phyloP scores from a whole-genome alignment of 495 filamentous ascomycete species.

The Jackrogersella multiformis region DNA sequence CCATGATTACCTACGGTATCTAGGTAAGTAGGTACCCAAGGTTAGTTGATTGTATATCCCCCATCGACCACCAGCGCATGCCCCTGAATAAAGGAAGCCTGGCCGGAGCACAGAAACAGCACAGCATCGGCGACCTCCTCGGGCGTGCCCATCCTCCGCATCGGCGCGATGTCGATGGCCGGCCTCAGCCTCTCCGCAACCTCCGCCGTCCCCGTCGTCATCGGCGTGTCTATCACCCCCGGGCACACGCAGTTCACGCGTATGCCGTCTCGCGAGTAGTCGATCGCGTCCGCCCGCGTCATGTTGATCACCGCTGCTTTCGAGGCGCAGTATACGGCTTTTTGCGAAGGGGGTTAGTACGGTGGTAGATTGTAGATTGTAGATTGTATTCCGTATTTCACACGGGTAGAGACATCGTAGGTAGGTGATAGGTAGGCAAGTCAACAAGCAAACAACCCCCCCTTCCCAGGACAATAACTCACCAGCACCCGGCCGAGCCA shows the following conservation, averaged over 20 bases:
- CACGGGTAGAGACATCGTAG: not conserved
- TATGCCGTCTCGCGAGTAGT: conserved; percentile 59
- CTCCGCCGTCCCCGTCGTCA: conserved; percentile 53
- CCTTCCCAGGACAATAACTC: conserved; percentile 15
- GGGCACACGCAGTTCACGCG: conserved; percentile 65
- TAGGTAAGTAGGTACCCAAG: not conserved
- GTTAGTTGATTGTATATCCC: conserved; percentile 57
- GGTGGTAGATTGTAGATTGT: too few species aligned
- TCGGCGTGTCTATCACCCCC: conserved; percentile 61
- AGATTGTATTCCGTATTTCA: too few species aligned
- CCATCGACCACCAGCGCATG: conserved; percentile 64
- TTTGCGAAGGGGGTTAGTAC: not conserved
- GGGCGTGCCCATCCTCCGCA: conserved; percentile 60
- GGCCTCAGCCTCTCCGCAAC: conserved; percentile 47
- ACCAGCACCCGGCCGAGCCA: conserved; percentile 59
- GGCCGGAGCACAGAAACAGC: conserved; percentile 58
- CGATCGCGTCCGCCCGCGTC: conserved; percentile 59
- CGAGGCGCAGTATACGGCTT: conserved; percentile 43
- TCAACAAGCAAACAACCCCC: not conserved
- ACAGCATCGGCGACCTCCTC: conserved; percentile 62
- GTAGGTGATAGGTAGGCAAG: not conserved
- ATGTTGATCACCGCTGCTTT: conserved; percentile 50
- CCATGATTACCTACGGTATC: not conserved
- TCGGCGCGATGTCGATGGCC: conserved; percentile 59
- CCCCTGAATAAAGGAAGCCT: conserved; percentile 62